Conservation (phyloP, 129 eudicot species). For the Ambrosia artemisiifolia region DNA sequence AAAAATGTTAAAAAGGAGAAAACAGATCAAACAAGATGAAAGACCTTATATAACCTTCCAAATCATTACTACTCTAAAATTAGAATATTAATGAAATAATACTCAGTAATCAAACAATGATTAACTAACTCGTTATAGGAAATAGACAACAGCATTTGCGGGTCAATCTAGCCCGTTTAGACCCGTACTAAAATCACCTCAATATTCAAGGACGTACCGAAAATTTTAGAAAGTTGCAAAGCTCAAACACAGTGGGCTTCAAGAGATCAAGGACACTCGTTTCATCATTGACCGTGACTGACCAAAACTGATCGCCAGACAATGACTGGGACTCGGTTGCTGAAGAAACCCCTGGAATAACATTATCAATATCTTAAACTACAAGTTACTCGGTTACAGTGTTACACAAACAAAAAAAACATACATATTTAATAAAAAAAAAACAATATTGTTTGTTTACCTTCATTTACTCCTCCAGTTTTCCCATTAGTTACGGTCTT, state of each 20-base stretch:
- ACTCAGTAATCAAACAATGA: slow-evolving; percentile 1
- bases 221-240: slow-evolving; percentile 48
- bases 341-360: slow-evolving; percentile 24
- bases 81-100: neutral
- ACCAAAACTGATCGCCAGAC: slow-evolving; percentile 21
- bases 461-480: slow-evolving; percentile 31
- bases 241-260: slow-evolving; percentile 44
- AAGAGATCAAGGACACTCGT: slow-evolving; percentile 29
- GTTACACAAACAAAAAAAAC: neutral
- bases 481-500: slow-evolving; percentile 29
- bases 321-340: slow-evolving; percentile 28
- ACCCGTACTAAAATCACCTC: slow-evolving; percentile 1
- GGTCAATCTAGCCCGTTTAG: neutral
- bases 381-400: neutral
- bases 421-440: neutral
- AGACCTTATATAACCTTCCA: neutral
- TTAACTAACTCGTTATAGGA: neutral
- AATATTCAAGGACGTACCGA: slow-evolving; percentile 47
- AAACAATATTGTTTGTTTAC: slow-evolving; percentile 24
- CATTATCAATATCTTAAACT: slow-evolving; percentile 9
- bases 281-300: slow-evolving; percentile 16
- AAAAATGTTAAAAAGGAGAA: neutral
- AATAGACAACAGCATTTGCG: neutral
- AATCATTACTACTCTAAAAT: neutral
- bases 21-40: neutral